Conservation (phyloP, 495 filamentous ascomycete genomes). For the Aspergillus funiculosus region DNA sequence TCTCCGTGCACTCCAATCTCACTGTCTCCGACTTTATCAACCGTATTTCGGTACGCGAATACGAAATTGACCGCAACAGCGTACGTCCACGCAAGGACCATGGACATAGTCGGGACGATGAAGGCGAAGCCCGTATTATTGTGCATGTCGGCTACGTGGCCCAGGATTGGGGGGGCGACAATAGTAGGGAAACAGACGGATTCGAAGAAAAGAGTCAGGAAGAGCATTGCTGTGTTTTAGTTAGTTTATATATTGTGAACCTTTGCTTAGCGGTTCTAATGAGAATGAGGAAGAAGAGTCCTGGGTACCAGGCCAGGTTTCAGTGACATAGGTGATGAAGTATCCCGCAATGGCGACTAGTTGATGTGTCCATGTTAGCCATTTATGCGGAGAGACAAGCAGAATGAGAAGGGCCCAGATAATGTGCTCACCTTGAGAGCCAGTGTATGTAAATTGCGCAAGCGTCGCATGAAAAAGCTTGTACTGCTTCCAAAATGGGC, state of each 20-base stretch:
- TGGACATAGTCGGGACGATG: slow-evolving; percentile 51
- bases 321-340: slow-evolving; percentile 47
- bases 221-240: slow-evolving; percentile 38
- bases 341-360: slow-evolving; percentile 53
- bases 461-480: slow-evolving; percentile 59
- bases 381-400: neutral
- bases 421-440: slow-evolving; percentile 49
- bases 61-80: slow-evolving; percentile 58
- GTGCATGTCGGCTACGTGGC: slow-evolving; percentile 43
- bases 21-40: slow-evolving; percentile 53
- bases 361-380: neutral
- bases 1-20: slow-evolving; percentile 43
- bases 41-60: slow-evolving; percentile 51
- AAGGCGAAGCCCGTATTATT: slow-evolving; percentile 47
- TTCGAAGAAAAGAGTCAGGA: slow-evolving; percentile 55
- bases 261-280: too few species aligned
- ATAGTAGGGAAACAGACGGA: slow-evolving; percentile 59
- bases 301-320: slow-evolving; percentile 21
- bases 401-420: neutral
- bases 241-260: slow-evolving; percentile 43
- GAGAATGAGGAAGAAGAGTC: too few species aligned
- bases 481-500: slow-evolving; percentile 57
- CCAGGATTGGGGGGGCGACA: slow-evolving; percentile 50
- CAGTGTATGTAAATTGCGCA: slow-evolving; percentile 68
- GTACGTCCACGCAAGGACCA: slow-evolving; percentile 55